Conservation (phyloP, 176 grass and related monocot genomes). For the Calamus simplicifolius region DNA sequence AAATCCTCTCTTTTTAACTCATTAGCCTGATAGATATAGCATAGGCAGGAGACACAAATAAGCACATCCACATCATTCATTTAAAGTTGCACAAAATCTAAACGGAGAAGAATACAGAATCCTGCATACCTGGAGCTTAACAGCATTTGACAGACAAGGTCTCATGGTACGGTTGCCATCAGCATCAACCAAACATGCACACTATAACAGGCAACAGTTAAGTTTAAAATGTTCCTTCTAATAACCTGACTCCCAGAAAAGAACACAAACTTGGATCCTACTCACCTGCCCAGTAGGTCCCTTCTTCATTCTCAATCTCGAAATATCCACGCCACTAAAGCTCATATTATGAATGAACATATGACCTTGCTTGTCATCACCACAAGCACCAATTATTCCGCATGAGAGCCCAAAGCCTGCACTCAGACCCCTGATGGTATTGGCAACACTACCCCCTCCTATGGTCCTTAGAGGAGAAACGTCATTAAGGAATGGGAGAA, state of each 20-base stretch:
- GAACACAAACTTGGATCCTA: background rate
- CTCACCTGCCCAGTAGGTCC: conserved; percentile 85
- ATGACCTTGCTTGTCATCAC: conserved; percentile 61
- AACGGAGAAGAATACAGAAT: too few relatives aligned
- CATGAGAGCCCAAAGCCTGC: conserved; percentile 80
- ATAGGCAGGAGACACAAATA: too few relatives aligned
- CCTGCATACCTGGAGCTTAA: conserved; percentile 68
- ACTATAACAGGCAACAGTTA: conserved; percentile 30
- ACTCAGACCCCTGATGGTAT: conserved; percentile 75
- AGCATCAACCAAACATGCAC: conserved; percentile 88
- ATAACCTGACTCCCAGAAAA: too few relatives aligned
- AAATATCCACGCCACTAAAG: conserved; percentile 81
- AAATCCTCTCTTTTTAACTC: conserved; percentile 81
- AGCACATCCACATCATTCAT: too few relatives aligned
- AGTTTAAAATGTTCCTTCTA: too few relatives aligned
- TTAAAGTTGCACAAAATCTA: too few relatives aligned
- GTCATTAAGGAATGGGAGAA: conserved; percentile 27
- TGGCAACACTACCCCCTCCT: conserved; percentile 85
- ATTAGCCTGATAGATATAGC: conserved; percentile 36
- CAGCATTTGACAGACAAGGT: conserved; percentile 76
- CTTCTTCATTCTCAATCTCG: conserved; percentile 68
- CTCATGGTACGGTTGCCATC: conserved; percentile 94
- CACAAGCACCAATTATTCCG: conserved; percentile 84
- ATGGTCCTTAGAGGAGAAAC: conserved; percentile 57
- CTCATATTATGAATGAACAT: conserved; percentile 73